Evolutionary conservation across 257 asterid genomes (phyloP).

Genomic region (Oldenlandia corymbosa): DNA sequence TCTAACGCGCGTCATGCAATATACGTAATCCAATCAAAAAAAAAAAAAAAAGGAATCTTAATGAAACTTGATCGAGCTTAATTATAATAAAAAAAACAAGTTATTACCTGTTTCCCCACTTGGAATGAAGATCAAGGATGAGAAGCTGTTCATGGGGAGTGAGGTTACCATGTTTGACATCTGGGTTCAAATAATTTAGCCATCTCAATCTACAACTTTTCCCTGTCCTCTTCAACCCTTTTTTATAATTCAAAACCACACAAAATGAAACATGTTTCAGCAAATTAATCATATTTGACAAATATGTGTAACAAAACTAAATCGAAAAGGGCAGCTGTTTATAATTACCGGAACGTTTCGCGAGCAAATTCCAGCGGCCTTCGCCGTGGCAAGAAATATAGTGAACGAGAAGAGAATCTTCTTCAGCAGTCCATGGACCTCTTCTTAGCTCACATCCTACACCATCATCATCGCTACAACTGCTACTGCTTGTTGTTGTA

Average conservation of each 20-base stretch:
- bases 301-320: neutral
- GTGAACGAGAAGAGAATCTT: constrained; percentile 31
- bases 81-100: too few species aligned
- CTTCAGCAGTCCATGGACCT: constrained; percentile 42
- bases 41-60: too few species aligned
- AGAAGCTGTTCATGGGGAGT: constrained; percentile 29
- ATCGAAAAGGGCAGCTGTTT: too few species aligned
- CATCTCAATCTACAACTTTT: constrained; percentile 43
- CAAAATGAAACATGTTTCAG: neutral
- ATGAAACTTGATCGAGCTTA: too few species aligned
- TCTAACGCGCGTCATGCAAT: too few species aligned
- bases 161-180: constrained; percentile 36
- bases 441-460: constrained; percentile 22
- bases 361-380: constrained; percentile 39
- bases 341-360: constrained; percentile 31
- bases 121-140: constrained; percentile 38
- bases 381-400: constrained; percentile 33
- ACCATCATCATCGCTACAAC: constrained; percentile 19
- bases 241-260: neutral
- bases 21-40: too few species aligned
- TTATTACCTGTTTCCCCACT: constrained; percentile 40
- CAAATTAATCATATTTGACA: neutral
- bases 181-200: constrained; percentile 44
- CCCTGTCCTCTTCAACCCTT: constrained; percentile 37
- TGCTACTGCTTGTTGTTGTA: neutral